These are phyloP conservation scores for Poteriospumella lacustris DNA, from an alignment of 108 stramenopile genomes.

Conservation along the genomic window DNA sequence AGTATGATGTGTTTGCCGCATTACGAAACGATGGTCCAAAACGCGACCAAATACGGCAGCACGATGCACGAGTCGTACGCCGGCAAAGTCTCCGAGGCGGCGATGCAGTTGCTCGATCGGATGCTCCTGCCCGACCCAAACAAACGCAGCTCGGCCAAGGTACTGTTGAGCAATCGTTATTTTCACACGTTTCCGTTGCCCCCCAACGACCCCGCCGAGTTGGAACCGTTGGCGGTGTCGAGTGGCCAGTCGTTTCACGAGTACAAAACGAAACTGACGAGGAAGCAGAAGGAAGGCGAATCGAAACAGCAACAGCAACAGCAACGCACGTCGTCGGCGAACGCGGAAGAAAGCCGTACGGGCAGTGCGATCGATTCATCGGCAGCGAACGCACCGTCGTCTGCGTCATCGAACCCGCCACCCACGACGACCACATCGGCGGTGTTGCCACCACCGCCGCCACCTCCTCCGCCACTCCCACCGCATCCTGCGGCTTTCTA, in stretches of 20 bases:
- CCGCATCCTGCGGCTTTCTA: too few relatives aligned
- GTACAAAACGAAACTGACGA: constrained; percentile 12
- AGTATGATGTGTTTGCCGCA: background rate
- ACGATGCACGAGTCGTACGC: background rate
- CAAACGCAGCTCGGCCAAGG: constrained; percentile 1
- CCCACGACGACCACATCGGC: too few relatives aligned
- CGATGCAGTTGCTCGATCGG: background rate
- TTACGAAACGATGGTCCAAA: constrained; percentile 8
- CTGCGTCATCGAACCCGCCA: too few relatives aligned
- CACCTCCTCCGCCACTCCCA: too few relatives aligned
- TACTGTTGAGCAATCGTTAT: background rate
- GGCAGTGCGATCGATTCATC: too few relatives aligned
- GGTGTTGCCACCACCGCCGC: too few relatives aligned
- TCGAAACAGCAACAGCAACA: too few relatives aligned
- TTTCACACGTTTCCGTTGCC: background rate
- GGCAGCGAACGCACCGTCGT: too few relatives aligned
- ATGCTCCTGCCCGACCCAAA: constrained; percentile 4
- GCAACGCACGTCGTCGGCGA: too few relatives aligned
- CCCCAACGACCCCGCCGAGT: background rate
- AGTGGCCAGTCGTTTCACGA: constrained; percentile 18
- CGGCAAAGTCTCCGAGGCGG: background rate
- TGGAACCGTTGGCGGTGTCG: constrained; percentile 3
- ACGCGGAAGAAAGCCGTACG: too few relatives aligned
- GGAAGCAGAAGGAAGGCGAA: constrained; percentile 3
- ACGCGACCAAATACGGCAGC: background rate